phyloP scores from a whole-genome alignment of 768 basidiomycete genomes.

The Termitomyces eurrhizus region DNA sequence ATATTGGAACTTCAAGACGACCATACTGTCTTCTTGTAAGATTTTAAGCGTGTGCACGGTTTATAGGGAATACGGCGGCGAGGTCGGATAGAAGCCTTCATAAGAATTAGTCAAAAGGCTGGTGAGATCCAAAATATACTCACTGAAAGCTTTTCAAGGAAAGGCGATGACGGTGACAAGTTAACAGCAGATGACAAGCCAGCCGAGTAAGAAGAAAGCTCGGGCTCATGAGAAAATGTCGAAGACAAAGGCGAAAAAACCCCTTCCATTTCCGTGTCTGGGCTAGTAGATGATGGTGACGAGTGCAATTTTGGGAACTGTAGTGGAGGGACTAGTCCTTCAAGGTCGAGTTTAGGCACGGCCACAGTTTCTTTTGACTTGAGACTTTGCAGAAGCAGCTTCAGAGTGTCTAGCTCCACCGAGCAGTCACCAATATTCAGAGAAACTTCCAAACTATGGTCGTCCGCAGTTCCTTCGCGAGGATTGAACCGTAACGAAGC shows the following conservation, averaged over 20 bases:
- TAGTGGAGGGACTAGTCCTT: background rate
- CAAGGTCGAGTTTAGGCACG: background rate
- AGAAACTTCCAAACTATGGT: conserved; percentile 45
- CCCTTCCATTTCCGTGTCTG: conserved; percentile 7
- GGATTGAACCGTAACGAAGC: conserved; percentile 59
- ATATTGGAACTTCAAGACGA: background rate
- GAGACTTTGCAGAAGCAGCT: conserved; percentile 25
- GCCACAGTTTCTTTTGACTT: conserved; percentile 5
- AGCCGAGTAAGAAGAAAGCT: conserved; percentile 6
- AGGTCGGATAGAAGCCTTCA: conserved; percentile 45
- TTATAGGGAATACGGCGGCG: conserved; percentile 34
- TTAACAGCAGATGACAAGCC: conserved; percentile 9
- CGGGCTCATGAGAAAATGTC: conserved; percentile 8
- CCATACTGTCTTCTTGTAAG: conserved; percentile 35
- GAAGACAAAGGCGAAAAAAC: conserved; percentile 10
- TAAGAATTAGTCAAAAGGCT: conserved; percentile 11
- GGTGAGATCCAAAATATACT: conserved; percentile 13
- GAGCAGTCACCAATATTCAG: conserved; percentile 44
- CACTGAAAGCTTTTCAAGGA: conserved; percentile 22
- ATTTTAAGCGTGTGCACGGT: conserved; percentile 36
- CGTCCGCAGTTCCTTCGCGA: conserved; percentile 47
- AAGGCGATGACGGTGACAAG: conserved; percentile 22
- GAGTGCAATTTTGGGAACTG: background rate
- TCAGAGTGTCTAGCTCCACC: conserved; percentile 43
- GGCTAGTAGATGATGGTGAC: conserved; percentile 4